Conservation (phyloP, 2,329 filamentous ascomycete genomes). For the Fusarium compactum region DNA sequence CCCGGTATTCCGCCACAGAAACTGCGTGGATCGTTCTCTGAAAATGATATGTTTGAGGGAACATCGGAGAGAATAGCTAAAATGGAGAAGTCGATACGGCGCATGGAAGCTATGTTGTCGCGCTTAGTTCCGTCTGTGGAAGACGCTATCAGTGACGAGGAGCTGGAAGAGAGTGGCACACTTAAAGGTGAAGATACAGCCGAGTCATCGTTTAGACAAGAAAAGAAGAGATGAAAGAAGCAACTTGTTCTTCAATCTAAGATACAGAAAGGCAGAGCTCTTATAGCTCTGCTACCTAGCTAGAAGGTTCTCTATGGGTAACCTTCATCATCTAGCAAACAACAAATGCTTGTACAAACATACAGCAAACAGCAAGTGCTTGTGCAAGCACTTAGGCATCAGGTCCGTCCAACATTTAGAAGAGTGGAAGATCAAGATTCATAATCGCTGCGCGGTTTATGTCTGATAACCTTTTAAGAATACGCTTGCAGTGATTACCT, state of each 20-base stretch:
- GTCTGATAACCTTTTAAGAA: slow-evolving; percentile 1
- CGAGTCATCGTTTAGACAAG: slow-evolving; percentile 48
- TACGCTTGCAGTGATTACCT: background rate
- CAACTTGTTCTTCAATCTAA: too few relatives aligned
- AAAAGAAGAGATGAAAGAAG: too few relatives aligned
- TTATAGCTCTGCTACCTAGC: too few relatives aligned
- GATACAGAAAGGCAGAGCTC: too few relatives aligned
- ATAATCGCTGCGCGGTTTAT: slow-evolving; percentile 19
- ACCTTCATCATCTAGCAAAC: too few relatives aligned
- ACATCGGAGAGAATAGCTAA: slow-evolving; percentile 59
- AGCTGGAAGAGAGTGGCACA: slow-evolving; percentile 48
- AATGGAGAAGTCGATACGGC: slow-evolving; percentile 63
- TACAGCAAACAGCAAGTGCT: too few relatives aligned
- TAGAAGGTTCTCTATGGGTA: too few relatives aligned
- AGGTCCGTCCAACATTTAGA: too few relatives aligned
- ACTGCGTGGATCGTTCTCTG: slow-evolving; percentile 62
- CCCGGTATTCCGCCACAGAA: slow-evolving; percentile 61
- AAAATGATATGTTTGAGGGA: slow-evolving; percentile 60
- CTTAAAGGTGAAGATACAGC: slow-evolving; percentile 46
- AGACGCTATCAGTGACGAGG: slow-evolving; percentile 44
- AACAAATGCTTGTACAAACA: too few relatives aligned
- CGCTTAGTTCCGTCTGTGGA: slow-evolving; percentile 53
- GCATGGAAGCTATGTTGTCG: slow-evolving; percentile 62
- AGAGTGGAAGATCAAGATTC: slow-evolving; percentile 14
- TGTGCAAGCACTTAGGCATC: too few relatives aligned